Evolutionary conservation across 148 eudicot species (phyloP).

Genomic region (Cornus florida): DNA sequence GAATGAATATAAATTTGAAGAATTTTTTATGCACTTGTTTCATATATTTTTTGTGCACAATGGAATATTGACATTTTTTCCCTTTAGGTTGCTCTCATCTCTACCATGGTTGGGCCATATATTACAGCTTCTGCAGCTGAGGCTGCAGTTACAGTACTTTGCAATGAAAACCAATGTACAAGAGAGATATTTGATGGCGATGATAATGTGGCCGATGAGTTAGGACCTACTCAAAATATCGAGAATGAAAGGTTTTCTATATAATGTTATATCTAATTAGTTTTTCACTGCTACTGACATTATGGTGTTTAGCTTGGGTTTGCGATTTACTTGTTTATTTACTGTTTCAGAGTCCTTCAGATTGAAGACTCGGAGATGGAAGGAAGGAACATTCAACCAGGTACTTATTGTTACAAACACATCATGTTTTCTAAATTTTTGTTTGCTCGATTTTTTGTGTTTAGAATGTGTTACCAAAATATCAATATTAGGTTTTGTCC

Average conservation of each 20-base stretch:
- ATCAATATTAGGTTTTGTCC: not conserved
- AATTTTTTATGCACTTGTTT: not conserved
- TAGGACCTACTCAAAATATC: slow-evolving; percentile 38
- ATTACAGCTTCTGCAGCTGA: slow-evolving; percentile 75
- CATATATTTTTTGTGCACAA: not conserved
- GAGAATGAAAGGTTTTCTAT: slow-evolving; percentile 47
- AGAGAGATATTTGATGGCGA: slow-evolving; percentile 69
- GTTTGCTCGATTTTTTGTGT: not conserved
- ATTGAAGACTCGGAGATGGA: slow-evolving; percentile 48
- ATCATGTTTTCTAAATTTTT: not conserved
- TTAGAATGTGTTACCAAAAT: not conserved
- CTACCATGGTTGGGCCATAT: slow-evolving; percentile 69
- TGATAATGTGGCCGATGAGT: slow-evolving; percentile 30
- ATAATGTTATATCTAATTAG: not conserved
- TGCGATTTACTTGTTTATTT: slow-evolving; percentile 7
- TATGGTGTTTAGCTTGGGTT: not conserved
- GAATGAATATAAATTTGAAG: not conserved
- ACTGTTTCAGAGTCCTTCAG: slow-evolving; percentile 39
- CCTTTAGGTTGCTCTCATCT: slow-evolving; percentile 69
- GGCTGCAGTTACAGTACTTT: slow-evolving; percentile 78
- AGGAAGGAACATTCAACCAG: slow-evolving; percentile 32
- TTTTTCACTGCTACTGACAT: slow-evolving; percentile 8
- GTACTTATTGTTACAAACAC: slow-evolving; percentile 17
- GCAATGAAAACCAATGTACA: slow-evolving; percentile 69
- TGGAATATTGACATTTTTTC: not conserved